These are phyloP conservation scores for Boletus huronensis DNA, from an alignment of 768 basidiomycete species.

Conservation along the genomic window DNA sequence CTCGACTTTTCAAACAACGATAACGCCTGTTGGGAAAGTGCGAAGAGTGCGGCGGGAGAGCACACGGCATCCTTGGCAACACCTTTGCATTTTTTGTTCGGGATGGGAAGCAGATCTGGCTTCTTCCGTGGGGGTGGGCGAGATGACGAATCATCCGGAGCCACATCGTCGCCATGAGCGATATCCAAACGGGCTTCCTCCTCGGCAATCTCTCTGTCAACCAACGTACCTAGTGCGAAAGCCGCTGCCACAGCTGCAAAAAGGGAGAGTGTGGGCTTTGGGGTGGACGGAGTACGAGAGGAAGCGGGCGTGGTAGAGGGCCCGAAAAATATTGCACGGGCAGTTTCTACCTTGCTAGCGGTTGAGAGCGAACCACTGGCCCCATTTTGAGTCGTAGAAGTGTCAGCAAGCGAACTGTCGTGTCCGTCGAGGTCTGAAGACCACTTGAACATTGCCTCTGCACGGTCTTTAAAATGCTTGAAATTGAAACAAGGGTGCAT, in stretches of 20 bases:
- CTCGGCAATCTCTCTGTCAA: slow-evolving; percentile 30
- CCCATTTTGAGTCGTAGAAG: slow-evolving; percentile 31
- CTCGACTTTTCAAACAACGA: slow-evolving; percentile 40
- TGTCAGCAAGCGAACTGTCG: slow-evolving; percentile 11
- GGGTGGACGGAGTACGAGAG: slow-evolving; percentile 5
- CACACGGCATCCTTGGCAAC: slow-evolving; percentile 28
- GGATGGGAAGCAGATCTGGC: slow-evolving; percentile 12
- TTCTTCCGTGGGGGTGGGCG: slow-evolving; percentile 22
- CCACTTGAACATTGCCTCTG: slow-evolving; percentile 44
- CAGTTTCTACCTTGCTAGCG: slow-evolving; percentile 24
- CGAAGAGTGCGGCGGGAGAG: slow-evolving; percentile 40
- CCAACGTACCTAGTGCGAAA: slow-evolving; percentile 56
- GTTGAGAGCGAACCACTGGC: slow-evolving; percentile 14
- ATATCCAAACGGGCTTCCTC: slow-evolving; percentile 26
- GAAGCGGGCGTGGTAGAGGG: slow-evolving; percentile 9
- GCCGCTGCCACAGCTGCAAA: slow-evolving; percentile 58
- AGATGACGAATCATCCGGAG: slow-evolving; percentile 24
- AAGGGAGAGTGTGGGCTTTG: slow-evolving; percentile 36
- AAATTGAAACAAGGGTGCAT: slow-evolving; percentile 52
- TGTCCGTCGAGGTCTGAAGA: slow-evolving; percentile 30
- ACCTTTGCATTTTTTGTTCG: slow-evolving; percentile 27
- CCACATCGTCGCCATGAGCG: slow-evolving; percentile 17
- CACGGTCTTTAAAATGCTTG: slow-evolving; percentile 43
- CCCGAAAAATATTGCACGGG: slow-evolving; percentile 33
- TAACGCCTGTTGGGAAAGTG: slow-evolving; percentile 48